Evolutionary conservation across 768 basidiomycete species (phyloP).

Genomic region (Leccinum barrowsii): DNA sequence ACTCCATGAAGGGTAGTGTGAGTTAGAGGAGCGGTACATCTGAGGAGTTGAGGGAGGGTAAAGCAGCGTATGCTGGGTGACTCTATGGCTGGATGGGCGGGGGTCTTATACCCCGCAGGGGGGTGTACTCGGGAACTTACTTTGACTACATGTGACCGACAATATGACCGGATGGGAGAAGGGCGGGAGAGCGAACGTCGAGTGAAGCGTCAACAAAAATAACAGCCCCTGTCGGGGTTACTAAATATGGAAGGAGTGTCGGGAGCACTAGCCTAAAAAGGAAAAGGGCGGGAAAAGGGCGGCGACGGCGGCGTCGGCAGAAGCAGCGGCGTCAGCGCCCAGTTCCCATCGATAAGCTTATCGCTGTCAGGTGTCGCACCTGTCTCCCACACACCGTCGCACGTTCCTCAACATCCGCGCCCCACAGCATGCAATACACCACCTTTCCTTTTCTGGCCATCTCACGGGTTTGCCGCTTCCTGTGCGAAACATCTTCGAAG

Average conservation of each 20-base stretch:
- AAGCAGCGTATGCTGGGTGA: slow-evolving; percentile 18
- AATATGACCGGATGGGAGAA: slow-evolving; percentile 10
- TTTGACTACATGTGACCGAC: slow-evolving; percentile 12
- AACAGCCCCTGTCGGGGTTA: slow-evolving; percentile 13
- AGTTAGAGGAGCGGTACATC: slow-evolving; percentile 21
- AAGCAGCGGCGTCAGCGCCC: slow-evolving; percentile 7
- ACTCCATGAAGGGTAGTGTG: slow-evolving; percentile 24
- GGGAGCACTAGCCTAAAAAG: slow-evolving; percentile 11
- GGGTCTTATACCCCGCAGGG: slow-evolving; percentile 27
- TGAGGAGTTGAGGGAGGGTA: slow-evolving; percentile 1
- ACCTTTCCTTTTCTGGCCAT: slow-evolving; percentile 8
- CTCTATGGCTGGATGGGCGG: slow-evolving; percentile 10
- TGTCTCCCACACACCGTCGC: slow-evolving; percentile 10
- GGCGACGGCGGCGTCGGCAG: slow-evolving; percentile 20
- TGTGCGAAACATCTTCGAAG: background rate
- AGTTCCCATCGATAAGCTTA: slow-evolving; percentile 15
- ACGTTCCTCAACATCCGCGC: slow-evolving; percentile 8
- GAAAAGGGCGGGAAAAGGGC: slow-evolving; percentile 21
- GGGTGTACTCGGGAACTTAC: slow-evolving; percentile 20
- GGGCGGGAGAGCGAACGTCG: slow-evolving; percentile 30
- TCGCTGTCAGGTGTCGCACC: slow-evolving; percentile 10
- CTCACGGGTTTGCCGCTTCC: background rate
- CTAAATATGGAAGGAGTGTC: slow-evolving; percentile 23
- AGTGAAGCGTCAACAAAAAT: slow-evolving; percentile 12
- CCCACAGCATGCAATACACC: background rate